Percentiles rank a stretch among this genome's conserved stretches.
phyloP scores from a whole-genome alignment of 2,329 filamentous ascomycete species.

The Mollisiaceae sp. region DNA sequence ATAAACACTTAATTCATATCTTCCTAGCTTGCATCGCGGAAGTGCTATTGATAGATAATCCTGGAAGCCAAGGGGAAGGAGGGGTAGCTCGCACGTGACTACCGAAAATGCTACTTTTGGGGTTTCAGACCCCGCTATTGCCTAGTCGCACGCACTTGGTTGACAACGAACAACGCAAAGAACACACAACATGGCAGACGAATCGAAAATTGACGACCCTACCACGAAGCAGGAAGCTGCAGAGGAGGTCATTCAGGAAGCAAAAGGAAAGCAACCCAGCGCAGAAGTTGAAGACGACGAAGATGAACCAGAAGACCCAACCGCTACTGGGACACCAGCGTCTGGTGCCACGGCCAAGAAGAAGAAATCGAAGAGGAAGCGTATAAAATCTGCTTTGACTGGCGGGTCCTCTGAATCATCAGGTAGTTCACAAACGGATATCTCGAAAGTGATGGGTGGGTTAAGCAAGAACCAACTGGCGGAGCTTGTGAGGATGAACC shows the following conservation, averaged over 20 bases:
- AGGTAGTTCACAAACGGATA: slow-evolving; percentile 53
- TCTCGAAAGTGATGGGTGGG: slow-evolving; percentile 48
- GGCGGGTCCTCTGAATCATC: slow-evolving; percentile 36
- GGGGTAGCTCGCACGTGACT: slow-evolving; percentile 4
- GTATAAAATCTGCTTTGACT: slow-evolving; percentile 53
- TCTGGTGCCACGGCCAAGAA: slow-evolving; percentile 50
- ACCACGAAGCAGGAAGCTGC: slow-evolving; percentile 52
- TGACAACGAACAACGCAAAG: not conserved
- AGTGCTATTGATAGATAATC: not conserved
- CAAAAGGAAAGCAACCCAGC: slow-evolving; percentile 49
- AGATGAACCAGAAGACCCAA: slow-evolving; percentile 44
- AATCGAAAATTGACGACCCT: slow-evolving; percentile 66
- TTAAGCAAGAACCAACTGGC: slow-evolving; percentile 63
- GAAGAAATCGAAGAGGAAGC: slow-evolving; percentile 71
- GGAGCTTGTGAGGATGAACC: slow-evolving; percentile 74
- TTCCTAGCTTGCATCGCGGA: not conserved
- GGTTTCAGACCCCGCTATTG: slow-evolving; percentile 10
- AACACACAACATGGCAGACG: slow-evolving; percentile 54
- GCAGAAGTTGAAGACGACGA: slow-evolving; percentile 55
- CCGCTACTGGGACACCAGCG: slow-evolving; percentile 36
- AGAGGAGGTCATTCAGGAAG: slow-evolving; percentile 30
- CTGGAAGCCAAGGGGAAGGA: not conserved
- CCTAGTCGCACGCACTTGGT: slow-evolving; percentile 13
- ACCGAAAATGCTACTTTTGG: slow-evolving; percentile 18
- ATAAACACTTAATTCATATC: not conserved